Conservation (phyloP, 371 early-diverging fungal genomes). For the Rhizopus sp. region DNA sequence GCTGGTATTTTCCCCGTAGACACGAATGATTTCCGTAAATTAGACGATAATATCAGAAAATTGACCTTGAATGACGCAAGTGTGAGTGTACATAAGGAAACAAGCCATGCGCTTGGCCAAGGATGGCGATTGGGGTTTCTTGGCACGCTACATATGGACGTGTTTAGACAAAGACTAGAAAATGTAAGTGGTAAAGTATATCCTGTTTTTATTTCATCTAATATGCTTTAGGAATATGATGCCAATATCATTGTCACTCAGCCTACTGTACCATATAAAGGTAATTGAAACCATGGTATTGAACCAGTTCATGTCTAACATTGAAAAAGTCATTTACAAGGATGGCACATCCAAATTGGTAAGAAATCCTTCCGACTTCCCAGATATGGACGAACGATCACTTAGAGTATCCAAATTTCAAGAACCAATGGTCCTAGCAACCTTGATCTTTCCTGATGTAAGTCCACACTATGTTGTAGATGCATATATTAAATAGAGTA, state of each 20-base stretch:
- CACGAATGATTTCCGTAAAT: conserved; percentile 80
- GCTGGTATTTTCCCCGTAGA: conserved; percentile 95
- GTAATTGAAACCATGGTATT: conserved; percentile 23
- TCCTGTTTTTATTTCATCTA: neutral
- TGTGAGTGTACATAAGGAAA: conserved; percentile 88
- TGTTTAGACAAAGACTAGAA: conserved; percentile 92
- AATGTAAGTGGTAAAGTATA: conserved; percentile 53
- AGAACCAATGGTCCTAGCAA: conserved; percentile 94
- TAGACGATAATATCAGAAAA: conserved; percentile 90
- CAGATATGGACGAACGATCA: conserved; percentile 71
- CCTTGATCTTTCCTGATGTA: conserved; percentile 87
- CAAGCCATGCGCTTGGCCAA: conserved; percentile 88
- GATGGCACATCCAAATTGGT: conserved; percentile 65
- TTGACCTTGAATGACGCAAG: conserved; percentile 94
- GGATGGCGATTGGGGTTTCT: conserved; percentile 97
- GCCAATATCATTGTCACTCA: conserved; percentile 90
- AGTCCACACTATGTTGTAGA: conserved; percentile 2
- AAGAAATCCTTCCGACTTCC: conserved; percentile 92
- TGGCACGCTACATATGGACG: conserved; percentile 97
- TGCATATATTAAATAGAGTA: conserved; percentile 1
- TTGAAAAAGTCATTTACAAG: conserved; percentile 49
- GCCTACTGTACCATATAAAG: conserved; percentile 91
- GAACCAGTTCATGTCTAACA: neutral
- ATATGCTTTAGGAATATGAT: conserved; percentile 73
- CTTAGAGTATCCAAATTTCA: conserved; percentile 67